These are phyloP conservation scores for Fraxinus latifolia DNA, from an alignment of 305 asterid species.

Conservation along the genomic window DNA sequence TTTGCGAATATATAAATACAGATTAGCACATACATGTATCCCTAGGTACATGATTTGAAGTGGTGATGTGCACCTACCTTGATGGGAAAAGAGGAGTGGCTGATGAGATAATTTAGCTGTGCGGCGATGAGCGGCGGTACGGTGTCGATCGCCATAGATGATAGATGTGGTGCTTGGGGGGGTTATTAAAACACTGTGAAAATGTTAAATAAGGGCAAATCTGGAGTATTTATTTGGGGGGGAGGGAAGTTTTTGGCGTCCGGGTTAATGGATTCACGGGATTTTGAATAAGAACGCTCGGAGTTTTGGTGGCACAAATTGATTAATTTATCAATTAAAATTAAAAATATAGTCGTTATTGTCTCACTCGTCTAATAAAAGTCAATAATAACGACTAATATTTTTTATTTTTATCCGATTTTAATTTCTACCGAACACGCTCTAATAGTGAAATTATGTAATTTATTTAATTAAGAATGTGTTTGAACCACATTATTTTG, in stretches of 20 bases:
- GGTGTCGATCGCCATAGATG: slow-evolving; percentile 63
- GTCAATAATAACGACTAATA: too few relatives aligned
- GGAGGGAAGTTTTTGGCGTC: background rate
- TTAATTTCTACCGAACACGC: too few relatives aligned
- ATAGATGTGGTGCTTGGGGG: slow-evolving; percentile 29
- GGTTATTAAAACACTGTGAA: background rate
- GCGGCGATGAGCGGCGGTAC: slow-evolving; percentile 81
- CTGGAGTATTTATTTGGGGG: background rate
- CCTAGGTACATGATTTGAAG: background rate
- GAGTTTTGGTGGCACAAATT: too few relatives aligned
- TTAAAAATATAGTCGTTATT: too few relatives aligned
- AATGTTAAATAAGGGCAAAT: background rate
- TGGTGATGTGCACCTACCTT: slow-evolving; percentile 42
- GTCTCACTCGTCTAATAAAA: too few relatives aligned
- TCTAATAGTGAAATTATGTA: too few relatives aligned
- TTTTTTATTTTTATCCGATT: too few relatives aligned
- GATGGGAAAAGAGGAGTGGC: slow-evolving; percentile 63
- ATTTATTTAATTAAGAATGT: too few relatives aligned
- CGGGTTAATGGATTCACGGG: background rate
- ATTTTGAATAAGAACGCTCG: background rate
- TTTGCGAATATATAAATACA: background rate
- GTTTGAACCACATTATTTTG: too few relatives aligned
- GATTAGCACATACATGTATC: too few relatives aligned
- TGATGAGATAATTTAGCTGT: slow-evolving; percentile 65
- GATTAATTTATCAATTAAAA: too few relatives aligned